A percentile compares a stretch with the other conserved stretches of the same genome.
Conservation (phyloP, 2,329 filamentous ascomycete species). For the Pseudodiploospora longispora region DNA sequence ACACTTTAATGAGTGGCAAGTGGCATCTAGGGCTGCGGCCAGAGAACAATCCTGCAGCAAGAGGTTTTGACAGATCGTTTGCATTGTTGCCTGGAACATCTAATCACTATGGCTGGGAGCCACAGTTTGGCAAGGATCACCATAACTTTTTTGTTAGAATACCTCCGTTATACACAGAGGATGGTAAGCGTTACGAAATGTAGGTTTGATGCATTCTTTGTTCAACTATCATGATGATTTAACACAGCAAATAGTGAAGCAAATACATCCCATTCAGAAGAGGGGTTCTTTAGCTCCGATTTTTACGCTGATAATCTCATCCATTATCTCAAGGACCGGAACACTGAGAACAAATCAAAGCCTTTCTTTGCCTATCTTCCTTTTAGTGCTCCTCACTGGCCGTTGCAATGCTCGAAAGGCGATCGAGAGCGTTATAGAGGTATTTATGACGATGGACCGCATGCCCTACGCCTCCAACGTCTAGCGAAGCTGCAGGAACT, state of each 20-base stretch:
- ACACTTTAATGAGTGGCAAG: slow-evolving; percentile 54
- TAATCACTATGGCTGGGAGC: slow-evolving; percentile 33
- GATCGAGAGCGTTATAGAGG: slow-evolving; percentile 50
- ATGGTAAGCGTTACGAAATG: no score
- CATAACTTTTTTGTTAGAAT: no score
- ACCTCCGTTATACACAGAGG: no score
- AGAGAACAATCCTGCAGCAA: slow-evolving; percentile 44
- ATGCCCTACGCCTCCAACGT: slow-evolving; percentile 43
- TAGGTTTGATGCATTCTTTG: no score
- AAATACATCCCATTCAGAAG: no score
- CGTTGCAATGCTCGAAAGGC: slow-evolving; percentile 48
- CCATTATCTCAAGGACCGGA: slow-evolving; percentile 43
- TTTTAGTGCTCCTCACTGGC: slow-evolving; percentile 58
- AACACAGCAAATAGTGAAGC: no score
- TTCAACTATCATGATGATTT: no score
- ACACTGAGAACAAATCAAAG: slow-evolving; percentile 20
- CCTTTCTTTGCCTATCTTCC: slow-evolving; percentile 55
- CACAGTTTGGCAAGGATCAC: not conserved
- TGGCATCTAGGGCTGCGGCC: slow-evolving; percentile 55
- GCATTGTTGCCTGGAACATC: slow-evolving; percentile 53
- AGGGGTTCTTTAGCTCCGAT: slow-evolving; percentile 24
- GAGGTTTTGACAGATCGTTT: slow-evolving; percentile 52
- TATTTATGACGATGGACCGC: slow-evolving; percentile 53
- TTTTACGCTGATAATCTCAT: slow-evolving; percentile 45
- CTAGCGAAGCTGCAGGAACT: slow-evolving; percentile 48